Percentiles rank a stretch among this genome's conserved stretches.
Conservation (phyloP, 192 early-diverging fungal species). For the Coemansia sp. region DNA sequence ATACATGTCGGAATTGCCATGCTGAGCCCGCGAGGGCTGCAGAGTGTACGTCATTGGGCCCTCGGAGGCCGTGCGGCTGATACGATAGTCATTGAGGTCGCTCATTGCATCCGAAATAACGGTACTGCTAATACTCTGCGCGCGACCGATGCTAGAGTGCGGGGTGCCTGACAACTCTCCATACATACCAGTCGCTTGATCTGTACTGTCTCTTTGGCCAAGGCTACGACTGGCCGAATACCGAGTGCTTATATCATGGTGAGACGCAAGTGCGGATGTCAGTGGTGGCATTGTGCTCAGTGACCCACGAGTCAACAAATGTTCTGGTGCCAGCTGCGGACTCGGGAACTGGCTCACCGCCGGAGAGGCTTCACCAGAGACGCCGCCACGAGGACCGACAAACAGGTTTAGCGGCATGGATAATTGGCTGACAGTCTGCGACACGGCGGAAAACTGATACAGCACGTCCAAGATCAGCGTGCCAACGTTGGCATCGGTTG, state of each 20-base stretch:
- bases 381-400: conserved; percentile 19
- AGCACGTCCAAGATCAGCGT: conserved; percentile 51
- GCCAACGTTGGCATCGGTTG: conserved; percentile 39
- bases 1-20: conserved; percentile 15
- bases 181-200: background rate
- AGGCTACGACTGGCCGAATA: conserved; percentile 1
- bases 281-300: conserved; percentile 26
- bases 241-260: conserved; percentile 9
- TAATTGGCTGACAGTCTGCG: conserved; percentile 52
- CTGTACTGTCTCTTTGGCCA: conserved; percentile 7
- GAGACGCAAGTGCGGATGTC: conserved; percentile 35
- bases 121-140: conserved; percentile 14
- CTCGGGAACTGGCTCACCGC: conserved; percentile 51
- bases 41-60: background rate
- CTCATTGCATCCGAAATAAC: conserved; percentile 5
- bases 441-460: conserved; percentile 52
- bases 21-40: conserved; percentile 15
- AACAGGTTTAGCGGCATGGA: conserved; percentile 20
- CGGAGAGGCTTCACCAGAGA: conserved; percentile 49
- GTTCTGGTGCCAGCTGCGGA: conserved; percentile 45
- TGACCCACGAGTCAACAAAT: conserved; percentile 19
- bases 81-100: conserved; percentile 34
- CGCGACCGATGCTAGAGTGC: conserved; percentile 10
- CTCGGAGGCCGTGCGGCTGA: conserved; percentile 27
- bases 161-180: conserved; percentile 3